Percentiles rank a stretch among this genome's conserved stretches.
Conservation (phyloP, 139 green algal species). For the Nannochloris sp. region DNA sequence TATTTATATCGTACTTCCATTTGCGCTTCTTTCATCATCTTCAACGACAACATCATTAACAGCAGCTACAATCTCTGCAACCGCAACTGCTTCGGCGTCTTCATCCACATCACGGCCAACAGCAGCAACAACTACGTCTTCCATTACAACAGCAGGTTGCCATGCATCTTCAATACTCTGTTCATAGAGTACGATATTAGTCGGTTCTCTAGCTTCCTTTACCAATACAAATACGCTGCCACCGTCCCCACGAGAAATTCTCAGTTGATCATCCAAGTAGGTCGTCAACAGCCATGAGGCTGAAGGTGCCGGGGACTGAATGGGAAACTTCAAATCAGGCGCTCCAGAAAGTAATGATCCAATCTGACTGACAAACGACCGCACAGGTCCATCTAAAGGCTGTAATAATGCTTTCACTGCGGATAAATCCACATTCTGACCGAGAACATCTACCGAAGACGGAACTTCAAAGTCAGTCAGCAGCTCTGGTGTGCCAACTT, state of each 20-base stretch:
- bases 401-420: conserved; percentile 30
- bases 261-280: conserved; percentile 67
- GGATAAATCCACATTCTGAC: conserved; percentile 63
- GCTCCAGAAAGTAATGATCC: conserved; percentile 34
- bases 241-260: conserved; percentile 58
- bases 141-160: not conserved
- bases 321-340: conserved; percentile 54
- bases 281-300: conserved; percentile 77
- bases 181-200: too few species aligned
- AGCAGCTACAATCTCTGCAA: too few species aligned
- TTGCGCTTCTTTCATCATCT: too few species aligned
- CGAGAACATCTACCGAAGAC: conserved; percentile 53
- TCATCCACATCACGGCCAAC: not conserved
- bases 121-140: not conserved
- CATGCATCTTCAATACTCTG: too few species aligned
- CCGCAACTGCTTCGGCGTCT: too few species aligned
- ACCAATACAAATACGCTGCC: conserved; percentile 56
- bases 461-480: conserved; percentile 64
- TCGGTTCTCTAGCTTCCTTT: too few species aligned
- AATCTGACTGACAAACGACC: conserved; percentile 19
- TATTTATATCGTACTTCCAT: too few species aligned
- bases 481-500: conserved; percentile 63
- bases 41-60: too few species aligned
- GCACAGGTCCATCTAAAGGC: conserved; percentile 21
- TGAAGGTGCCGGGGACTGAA: conserved; percentile 14